These are phyloP conservation scores for Teunomyces pallodes DNA, from an alignment of 805 yeast genomes.

Conservation along the genomic window DNA sequence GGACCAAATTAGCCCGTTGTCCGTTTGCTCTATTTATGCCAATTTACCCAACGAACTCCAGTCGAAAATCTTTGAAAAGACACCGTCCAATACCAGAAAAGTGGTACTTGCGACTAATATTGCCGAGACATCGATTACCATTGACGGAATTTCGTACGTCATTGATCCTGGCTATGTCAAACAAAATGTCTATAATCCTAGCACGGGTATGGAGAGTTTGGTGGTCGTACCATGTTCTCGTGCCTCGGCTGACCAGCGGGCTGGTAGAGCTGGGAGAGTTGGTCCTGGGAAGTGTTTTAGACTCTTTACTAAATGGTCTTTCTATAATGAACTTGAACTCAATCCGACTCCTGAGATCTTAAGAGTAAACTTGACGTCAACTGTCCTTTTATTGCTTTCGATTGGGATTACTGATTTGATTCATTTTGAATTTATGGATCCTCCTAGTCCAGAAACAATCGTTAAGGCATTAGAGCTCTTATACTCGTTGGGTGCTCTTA, in stretches of 20 bases:
- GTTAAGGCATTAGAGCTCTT: slow-evolving; percentile 74
- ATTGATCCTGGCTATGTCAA: slow-evolving; percentile 47
- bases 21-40: slow-evolving; percentile 87
- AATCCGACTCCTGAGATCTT: slow-evolving; percentile 92
- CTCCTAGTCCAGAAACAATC: slow-evolving; percentile 74
- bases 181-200: slow-evolving; percentile 40
- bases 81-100: slow-evolving; percentile 76
- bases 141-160: slow-evolving; percentile 42
- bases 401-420: slow-evolving; percentile 82
- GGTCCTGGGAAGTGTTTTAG: slow-evolving; percentile 61
- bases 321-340: slow-evolving; percentile 67
- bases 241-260: slow-evolving; percentile 46
- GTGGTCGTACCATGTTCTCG: slow-evolving; percentile 45
- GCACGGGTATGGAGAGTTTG: slow-evolving; percentile 45
- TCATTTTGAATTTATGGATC: slow-evolving; percentile 86
- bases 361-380: slow-evolving; percentile 74
- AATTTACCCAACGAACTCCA: slow-evolving; percentile 86
- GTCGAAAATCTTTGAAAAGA: slow-evolving; percentile 76
- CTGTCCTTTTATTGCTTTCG: slow-evolving; percentile 72
- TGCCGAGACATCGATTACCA: slow-evolving; percentile 52
- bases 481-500: slow-evolving; percentile 86
- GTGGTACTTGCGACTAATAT: slow-evolving; percentile 94
- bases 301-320: slow-evolving; percentile 81
- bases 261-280: slow-evolving; percentile 48
- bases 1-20: slow-evolving; percentile 53